phyloP scores from a whole-genome alignment of 148 eudicot species.

The Gaultheria prostrata region DNA sequence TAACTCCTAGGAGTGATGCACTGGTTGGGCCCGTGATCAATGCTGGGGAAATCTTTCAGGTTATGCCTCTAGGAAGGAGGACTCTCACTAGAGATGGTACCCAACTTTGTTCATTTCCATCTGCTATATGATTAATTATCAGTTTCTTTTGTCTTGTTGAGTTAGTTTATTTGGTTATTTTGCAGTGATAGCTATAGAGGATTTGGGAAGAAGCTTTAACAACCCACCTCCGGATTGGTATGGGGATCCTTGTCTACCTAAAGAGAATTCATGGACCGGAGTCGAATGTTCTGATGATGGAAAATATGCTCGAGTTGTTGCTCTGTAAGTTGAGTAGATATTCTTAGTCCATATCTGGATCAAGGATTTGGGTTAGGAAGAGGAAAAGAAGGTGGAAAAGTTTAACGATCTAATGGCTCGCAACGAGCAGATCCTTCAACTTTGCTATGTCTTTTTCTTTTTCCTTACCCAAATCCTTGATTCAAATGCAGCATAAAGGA shows the following conservation, averaged over 20 bases:
- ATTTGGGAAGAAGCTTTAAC: conserved; percentile 38
- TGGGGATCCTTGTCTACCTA: conserved; percentile 92
- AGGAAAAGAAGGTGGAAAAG: background rate
- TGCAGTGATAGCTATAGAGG: conserved; percentile 54
- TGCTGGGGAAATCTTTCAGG: conserved; percentile 74
- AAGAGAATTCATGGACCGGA: conserved; percentile 64
- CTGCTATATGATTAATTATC: background rate
- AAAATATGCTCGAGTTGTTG: conserved; percentile 34
- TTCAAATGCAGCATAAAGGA: background rate
- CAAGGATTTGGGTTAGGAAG: background rate
- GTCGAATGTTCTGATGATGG: conserved; percentile 40
- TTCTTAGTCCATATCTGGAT: background rate
- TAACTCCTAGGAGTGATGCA: conserved; percentile 38
- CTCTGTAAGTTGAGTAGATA: conserved; percentile 59
- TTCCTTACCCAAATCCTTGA: background rate
- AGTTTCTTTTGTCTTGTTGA: background rate
- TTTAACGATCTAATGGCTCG: background rate
- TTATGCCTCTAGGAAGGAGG: conserved; percentile 47
- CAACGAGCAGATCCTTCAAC: background rate
- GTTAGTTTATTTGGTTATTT: conserved; percentile 5
- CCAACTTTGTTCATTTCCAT: conserved; percentile 2
- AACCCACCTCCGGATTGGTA: conserved; percentile 70
- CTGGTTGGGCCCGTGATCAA: conserved; percentile 87
- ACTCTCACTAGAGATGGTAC: conserved; percentile 69
- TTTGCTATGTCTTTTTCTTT: background rate